Percentiles rank a stretch among this genome's conserved stretches.
phyloP scores from a whole-genome alignment of 257 asterid species.

The Gynochthodes officinalis region DNA sequence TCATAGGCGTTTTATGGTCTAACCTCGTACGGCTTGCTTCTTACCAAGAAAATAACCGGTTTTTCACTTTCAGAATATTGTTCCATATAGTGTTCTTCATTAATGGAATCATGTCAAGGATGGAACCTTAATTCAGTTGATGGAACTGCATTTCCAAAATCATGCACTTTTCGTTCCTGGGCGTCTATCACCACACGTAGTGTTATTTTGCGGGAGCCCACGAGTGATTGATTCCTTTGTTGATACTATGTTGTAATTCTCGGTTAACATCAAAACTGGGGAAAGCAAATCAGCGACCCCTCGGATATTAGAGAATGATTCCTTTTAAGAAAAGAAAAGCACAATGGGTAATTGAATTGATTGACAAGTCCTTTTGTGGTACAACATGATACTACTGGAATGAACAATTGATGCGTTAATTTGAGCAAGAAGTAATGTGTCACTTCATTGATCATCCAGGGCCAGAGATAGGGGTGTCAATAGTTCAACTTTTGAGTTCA shows the following conservation, averaged over 20 bases:
- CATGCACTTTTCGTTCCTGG: not conserved
- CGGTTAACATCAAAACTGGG: not conserved
- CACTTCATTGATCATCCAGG: not conserved
- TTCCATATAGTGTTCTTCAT: no score
- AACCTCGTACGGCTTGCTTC: no score
- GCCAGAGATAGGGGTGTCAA: no score
- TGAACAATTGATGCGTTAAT: not conserved
- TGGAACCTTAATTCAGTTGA: not conserved
- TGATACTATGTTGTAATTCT: not conserved
- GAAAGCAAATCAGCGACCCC: no score
- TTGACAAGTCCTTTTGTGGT: constrained; percentile 20
- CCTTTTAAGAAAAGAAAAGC: not conserved
- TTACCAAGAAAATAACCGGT: no score
- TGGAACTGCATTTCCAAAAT: not conserved
- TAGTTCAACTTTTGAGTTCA: no score
- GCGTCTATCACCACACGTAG: not conserved
- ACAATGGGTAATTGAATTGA: constrained; percentile 12
- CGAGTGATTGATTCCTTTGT: not conserved
- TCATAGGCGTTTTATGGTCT: no score
- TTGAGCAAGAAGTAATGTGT: not conserved
- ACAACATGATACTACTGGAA: not conserved
- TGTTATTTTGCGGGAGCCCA: not conserved
- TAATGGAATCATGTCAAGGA: not conserved
- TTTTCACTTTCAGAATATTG: no score
- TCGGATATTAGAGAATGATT: not conserved